Percentiles rank a stretch among this genome's conserved stretches.
Evolutionary conservation across 352 stramenopile genomes (phyloP).

Genomic region (Globisporangium iwayamae): DNA sequence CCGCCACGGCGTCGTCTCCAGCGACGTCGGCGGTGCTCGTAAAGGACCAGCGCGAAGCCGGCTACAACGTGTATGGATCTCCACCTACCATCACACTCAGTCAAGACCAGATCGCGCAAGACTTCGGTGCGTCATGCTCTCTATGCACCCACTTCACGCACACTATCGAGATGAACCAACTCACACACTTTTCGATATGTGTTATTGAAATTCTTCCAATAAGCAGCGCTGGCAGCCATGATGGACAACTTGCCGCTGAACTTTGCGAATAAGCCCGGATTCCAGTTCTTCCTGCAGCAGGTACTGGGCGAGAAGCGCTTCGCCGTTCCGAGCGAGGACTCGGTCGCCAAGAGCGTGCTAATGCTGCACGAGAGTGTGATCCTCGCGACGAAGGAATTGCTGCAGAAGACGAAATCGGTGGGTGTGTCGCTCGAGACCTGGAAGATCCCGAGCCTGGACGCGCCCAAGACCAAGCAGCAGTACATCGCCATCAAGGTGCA

Average conservation of each 20-base stretch:
- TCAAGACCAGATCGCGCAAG: conserved; percentile 65
- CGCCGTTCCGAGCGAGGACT: conserved; percentile 48
- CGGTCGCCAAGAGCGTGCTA: conserved; percentile 55
- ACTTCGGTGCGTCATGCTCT: conserved; percentile 36
- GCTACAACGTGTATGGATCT: conserved; percentile 19
- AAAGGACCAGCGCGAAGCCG: conserved; percentile 45
- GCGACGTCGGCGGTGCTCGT: conserved; percentile 11
- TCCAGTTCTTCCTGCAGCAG: conserved; percentile 68
- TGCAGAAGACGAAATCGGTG: conserved; percentile 52
- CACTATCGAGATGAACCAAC: not conserved
- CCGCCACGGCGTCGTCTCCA: not conserved
- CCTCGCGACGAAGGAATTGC: conserved; percentile 66
- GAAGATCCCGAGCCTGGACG: conserved; percentile 33
- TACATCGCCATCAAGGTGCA: conserved; percentile 70
- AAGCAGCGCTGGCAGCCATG: conserved; percentile 67
- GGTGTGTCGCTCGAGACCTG: conserved; percentile 68
- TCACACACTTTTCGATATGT: not conserved
- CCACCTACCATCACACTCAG: conserved; percentile 28
- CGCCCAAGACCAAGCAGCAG: conserved; percentile 35
- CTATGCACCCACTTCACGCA: not conserved
- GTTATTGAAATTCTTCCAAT: not conserved
- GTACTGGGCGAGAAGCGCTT: conserved; percentile 70
- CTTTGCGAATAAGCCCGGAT: conserved; percentile 51
- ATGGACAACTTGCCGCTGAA: conserved; percentile 72
- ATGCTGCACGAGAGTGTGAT: conserved; percentile 69